Evolutionary conservation across 2,329 filamentous ascomycete genomes (phyloP).

Genomic region (Exserohilum turcica): DNA sequence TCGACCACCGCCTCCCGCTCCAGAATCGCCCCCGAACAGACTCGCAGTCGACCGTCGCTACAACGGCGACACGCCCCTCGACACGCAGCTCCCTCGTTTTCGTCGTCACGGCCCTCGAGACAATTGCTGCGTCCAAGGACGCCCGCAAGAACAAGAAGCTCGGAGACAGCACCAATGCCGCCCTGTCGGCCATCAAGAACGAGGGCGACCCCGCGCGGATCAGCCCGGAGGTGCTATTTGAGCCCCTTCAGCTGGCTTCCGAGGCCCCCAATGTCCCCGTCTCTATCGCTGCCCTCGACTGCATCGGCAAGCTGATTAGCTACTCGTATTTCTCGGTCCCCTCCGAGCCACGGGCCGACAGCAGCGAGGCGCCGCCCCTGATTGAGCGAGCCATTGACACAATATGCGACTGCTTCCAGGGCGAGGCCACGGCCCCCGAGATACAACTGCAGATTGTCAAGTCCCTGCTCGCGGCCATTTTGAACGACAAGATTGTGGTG

Average conservation of each 20-base stretch:
- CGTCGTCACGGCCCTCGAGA: slow-evolving; percentile 89
- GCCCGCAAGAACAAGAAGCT: slow-evolving; percentile 85
- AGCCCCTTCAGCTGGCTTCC: slow-evolving; percentile 86
- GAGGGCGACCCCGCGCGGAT: slow-evolving; percentile 78
- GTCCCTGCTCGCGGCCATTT: slow-evolving; percentile 88
- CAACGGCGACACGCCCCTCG: slow-evolving; percentile 60
- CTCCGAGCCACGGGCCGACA: slow-evolving; percentile 48
- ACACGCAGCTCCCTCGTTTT: slow-evolving; percentile 95
- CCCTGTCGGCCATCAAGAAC: slow-evolving; percentile 80
- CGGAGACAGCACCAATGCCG: slow-evolving; percentile 78
- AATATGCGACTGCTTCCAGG: slow-evolving; percentile 98
- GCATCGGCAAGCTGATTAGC: slow-evolving; percentile 97
- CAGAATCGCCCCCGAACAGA: slow-evolving; percentile 59
- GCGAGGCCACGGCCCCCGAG: slow-evolving; percentile 88
- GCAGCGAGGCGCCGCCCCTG: slow-evolving; percentile 65
- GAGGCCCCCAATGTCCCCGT: slow-evolving; percentile 83
- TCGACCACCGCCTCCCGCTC: slow-evolving; percentile 38
- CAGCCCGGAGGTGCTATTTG: slow-evolving; percentile 89
- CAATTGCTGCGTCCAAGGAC: slow-evolving; percentile 89
- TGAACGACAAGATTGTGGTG: slow-evolving; percentile 98
- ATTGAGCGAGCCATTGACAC: slow-evolving; percentile 98
- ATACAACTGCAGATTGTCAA: slow-evolving; percentile 98
- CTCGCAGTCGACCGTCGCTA: slow-evolving; percentile 61
- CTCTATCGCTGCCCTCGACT: slow-evolving; percentile 89
- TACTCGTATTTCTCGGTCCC: slow-evolving; percentile 95